Base-by-base conservation (phyloP, 108 stramenopile genomes). In the Nitzschia inconspicua region DNA sequence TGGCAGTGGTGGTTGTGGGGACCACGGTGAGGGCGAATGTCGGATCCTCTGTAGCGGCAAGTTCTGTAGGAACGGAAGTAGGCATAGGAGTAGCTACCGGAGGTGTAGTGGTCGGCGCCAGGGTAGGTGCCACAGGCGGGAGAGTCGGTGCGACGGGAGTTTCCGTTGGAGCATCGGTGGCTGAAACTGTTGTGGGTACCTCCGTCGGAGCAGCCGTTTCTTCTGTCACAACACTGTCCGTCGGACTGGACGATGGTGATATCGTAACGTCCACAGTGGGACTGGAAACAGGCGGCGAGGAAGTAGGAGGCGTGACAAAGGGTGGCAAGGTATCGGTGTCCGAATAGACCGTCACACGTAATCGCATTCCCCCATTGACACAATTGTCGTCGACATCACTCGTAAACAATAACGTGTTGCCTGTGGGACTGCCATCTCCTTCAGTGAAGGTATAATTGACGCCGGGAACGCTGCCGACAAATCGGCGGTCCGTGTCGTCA, bases 381-480 rank as follows among this genome's bases (percentile, higher is more conserved):
- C 53, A 54, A 7, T 19, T 3, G 24, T 54, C 53, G 4, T 34
- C 31, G 19, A 54, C 24, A 28, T 54, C 53, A 28, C 23, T 32
- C 35, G 53, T 35, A 36, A 54, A 54, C n/a, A 54, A 54, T n/a
- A 54, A 4, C 23, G 16, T 3, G 24, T 54, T 54, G 10, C 53
- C 53, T 2, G n/a, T 35, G 9, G 44, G 44, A 18, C n/a, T 18
- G 8, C n/a, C 44, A 37, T 54, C 53, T 11, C 9, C 30, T 18
- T n/a, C 34, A 2, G 7, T n/a, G 30, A 54, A 54, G 35, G 30
- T 31, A 28, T 54, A 54, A 9, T 34, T 23, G 31, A 35, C 37
- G 16, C 35, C 35, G 18, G 20, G 18, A 23, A 29, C 5, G 34
- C 37, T 54, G 18, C 53, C 53, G 13, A 54, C 30, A 13, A 35